Evolutionary conservation across 805 yeast genomes (phyloP).

Genomic region (Suhomyces prunicola): DNA sequence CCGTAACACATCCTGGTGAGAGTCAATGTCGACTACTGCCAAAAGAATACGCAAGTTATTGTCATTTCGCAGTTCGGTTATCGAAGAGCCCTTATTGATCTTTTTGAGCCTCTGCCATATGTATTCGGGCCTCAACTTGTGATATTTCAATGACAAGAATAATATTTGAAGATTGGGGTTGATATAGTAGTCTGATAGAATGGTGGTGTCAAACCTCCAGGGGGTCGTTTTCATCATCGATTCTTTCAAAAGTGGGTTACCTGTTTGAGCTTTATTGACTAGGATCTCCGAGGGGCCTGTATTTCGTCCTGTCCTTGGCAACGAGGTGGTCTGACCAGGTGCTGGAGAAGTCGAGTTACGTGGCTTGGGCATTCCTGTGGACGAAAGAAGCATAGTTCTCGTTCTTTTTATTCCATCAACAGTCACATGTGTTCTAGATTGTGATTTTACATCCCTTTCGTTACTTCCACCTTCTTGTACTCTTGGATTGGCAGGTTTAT

Average conservation of each 20-base stretch:
- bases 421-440: background rate
- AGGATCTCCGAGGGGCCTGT: slow-evolving; percentile 11
- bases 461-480: background rate
- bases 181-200: slow-evolving; percentile 61
- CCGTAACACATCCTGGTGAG: slow-evolving; percentile 48
- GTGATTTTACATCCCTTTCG: background rate
- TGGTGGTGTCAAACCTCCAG: slow-evolving; percentile 52
- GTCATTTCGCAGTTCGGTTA: slow-evolving; percentile 32
- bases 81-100: slow-evolving; percentile 32
- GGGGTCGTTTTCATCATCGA: slow-evolving; percentile 47
- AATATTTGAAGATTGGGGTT: slow-evolving; percentile 54
- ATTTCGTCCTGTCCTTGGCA: background rate
- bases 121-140: slow-evolving; percentile 74
- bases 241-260: slow-evolving; percentile 62
- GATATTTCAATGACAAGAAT: slow-evolving; percentile 67
- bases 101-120: slow-evolving; percentile 53
- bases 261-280: slow-evolving; percentile 55
- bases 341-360: background rate
- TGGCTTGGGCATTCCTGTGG: background rate
- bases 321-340: background rate
- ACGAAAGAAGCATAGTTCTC: background rate
- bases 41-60: slow-evolving; percentile 52
- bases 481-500: background rate
- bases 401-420: slow-evolving; percentile 1
- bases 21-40: slow-evolving; percentile 64